Conservation (phyloP, 441 rosid species). For the Brassica balearica region DNA sequence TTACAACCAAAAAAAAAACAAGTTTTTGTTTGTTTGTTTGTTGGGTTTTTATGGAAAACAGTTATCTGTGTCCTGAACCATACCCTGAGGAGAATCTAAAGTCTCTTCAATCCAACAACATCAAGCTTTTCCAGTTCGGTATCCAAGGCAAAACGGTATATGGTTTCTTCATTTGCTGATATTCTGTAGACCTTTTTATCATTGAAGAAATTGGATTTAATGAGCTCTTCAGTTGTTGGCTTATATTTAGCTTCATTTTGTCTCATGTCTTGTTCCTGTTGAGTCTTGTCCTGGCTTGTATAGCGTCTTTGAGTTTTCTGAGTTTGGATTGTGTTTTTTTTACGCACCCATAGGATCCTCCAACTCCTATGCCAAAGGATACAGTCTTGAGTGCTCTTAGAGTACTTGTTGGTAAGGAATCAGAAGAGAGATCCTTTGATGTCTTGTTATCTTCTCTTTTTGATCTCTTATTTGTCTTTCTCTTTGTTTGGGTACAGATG, state of each 20-base stretch:
- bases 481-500: constrained; percentile 60
- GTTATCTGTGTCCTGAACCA: constrained; percentile 67
- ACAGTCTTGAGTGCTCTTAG: constrained; percentile 73
- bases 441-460: background rate
- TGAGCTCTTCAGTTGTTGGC: too few species aligned
- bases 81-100: constrained; percentile 75
- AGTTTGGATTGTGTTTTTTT: constrained; percentile 32
- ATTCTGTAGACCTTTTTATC: too few species aligned
- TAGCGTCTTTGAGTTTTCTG: constrained; percentile 24
- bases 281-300: background rate
- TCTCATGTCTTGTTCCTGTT: constrained; percentile 7
- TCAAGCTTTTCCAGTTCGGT: constrained; percentile 72
- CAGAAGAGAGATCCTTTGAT: constrained; percentile 16
- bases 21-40: too few species aligned
- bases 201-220: too few species aligned
- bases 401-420: constrained; percentile 70
- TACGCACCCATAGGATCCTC: constrained; percentile 61
- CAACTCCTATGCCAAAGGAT: constrained; percentile 59
- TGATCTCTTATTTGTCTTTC: constrained; percentile 19
- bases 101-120: constrained; percentile 54
- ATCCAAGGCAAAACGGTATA: constrained; percentile 82
- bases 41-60: too few species aligned
- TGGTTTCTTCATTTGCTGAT: too few species aligned
- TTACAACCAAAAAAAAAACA: too few species aligned
- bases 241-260: background rate